A percentile compares a stretch with the other conserved stretches of the same genome.
Evolutionary conservation across 2,329 filamentous ascomycete genomes (phyloP).

Genomic region (Aphanocladium album): DNA sequence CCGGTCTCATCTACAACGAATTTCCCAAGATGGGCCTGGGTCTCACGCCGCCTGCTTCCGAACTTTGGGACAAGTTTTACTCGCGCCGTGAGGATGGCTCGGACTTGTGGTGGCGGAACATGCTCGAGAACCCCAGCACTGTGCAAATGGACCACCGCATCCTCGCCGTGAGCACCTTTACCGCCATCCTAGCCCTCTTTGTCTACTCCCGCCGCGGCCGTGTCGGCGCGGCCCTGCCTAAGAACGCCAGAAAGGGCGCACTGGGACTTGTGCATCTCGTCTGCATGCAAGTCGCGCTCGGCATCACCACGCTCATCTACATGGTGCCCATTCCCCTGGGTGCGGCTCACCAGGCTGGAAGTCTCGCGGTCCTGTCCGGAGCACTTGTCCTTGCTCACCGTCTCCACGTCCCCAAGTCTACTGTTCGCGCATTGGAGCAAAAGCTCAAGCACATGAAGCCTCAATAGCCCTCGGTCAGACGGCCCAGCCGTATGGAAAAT

Average conservation of each 20-base stretch:
- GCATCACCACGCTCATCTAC: constrained; percentile 88
- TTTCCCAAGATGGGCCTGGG: constrained; percentile 93
- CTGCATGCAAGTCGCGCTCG: constrained; percentile 74
- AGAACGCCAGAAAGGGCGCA: constrained; percentile 61
- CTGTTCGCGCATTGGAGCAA: constrained; percentile 55
- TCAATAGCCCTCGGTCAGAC: constrained; percentile 26
- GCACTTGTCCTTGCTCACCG: constrained; percentile 74
- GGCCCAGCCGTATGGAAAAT: not conserved
- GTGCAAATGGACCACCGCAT: constrained; percentile 96
- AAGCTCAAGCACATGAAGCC: constrained; percentile 32
- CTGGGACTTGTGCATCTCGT: constrained; percentile 79
- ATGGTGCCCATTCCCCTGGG: constrained; percentile 86
- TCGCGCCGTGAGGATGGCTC: constrained; percentile 69
- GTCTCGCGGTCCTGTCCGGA: constrained; percentile 76
- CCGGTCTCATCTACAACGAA: constrained; percentile 97
- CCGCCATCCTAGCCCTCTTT: constrained; percentile 71
- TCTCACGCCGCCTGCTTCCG: constrained; percentile 71
- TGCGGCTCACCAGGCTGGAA: constrained; percentile 88
- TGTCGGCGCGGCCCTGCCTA: constrained; percentile 54
- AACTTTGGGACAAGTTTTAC: constrained; percentile 85
- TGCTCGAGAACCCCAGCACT: constrained; percentile 92
- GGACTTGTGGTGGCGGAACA: constrained; percentile 95
- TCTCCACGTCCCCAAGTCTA: constrained; percentile 65
- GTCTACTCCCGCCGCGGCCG: constrained; percentile 69
- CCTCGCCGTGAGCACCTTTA: constrained; percentile 84